Conservation (phyloP, 78 protist species). For the Polysphondylium violaceum region DNA sequence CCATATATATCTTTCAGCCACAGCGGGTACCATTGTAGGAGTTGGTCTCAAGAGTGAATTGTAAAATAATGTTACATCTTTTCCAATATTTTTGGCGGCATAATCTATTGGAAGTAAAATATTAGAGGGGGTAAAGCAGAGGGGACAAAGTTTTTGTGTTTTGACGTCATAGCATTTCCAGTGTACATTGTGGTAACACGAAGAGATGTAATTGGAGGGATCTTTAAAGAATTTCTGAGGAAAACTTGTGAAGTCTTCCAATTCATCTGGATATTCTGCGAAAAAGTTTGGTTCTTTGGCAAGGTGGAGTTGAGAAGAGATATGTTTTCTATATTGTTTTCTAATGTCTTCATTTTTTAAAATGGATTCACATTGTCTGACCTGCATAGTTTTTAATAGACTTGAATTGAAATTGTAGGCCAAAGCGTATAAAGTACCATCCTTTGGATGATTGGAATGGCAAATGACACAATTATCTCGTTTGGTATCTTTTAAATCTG, state of each 20-base stretch:
- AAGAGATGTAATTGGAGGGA: constrained; percentile 4
- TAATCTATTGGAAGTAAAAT: no score
- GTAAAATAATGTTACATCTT: no score
- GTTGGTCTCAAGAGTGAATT: no score
- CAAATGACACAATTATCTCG: constrained; percentile 6
- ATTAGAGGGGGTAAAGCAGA: no score
- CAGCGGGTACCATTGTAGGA: no score
- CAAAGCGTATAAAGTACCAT: constrained; percentile 2
- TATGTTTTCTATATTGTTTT: not conserved
- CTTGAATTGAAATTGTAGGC: not conserved
- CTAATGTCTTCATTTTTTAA: no score
- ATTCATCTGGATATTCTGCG: not conserved
- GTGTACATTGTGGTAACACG: constrained; percentile 1
- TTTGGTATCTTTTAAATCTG: no score
- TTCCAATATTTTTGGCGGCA: no score
- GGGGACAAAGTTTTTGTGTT: no score
- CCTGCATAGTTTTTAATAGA: not conserved
- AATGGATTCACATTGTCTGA: not conserved
- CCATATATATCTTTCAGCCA: constrained; percentile 38
- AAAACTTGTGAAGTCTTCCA: no score
- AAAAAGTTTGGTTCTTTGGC: not conserved
- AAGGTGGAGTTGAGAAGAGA: not conserved
- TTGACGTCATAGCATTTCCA: constrained; percentile 1
- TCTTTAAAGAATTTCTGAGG: not conserved
- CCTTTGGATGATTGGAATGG: not conserved